Evolutionary conservation across 371 early-diverging fungal species (phyloP).

Genomic region (Apophysomyces variabilis): DNA sequence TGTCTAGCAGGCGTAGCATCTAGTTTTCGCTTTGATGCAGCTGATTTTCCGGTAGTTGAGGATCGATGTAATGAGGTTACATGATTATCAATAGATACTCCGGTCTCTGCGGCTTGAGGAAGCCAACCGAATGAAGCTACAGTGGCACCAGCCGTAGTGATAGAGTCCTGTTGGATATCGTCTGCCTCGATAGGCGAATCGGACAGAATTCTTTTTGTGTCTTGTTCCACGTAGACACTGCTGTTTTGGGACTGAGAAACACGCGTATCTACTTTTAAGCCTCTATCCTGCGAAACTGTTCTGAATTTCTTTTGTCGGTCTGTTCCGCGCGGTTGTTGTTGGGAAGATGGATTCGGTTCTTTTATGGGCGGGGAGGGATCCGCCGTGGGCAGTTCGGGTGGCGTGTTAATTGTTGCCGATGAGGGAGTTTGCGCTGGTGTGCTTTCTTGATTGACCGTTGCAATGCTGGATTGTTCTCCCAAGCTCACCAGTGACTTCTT

Average conservation of each 20-base stretch:
- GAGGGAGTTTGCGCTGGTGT: not conserved
- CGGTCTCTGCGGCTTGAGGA: constrained; percentile 27
- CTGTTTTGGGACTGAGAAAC: constrained; percentile 11
- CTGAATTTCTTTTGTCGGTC: constrained; percentile 16
- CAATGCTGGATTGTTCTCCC: not conserved
- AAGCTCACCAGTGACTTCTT: not conserved
- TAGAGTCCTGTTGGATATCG: not conserved
- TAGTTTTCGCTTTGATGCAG: constrained; percentile 18
- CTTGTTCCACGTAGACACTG: not conserved
- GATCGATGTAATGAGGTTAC: constrained; percentile 20
- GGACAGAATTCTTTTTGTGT: not conserved
- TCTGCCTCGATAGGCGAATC: constrained; percentile 2
- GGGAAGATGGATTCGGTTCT: not conserved
- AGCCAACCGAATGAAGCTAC: constrained; percentile 37
- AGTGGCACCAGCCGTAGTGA: constrained; percentile 28
- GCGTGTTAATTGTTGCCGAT: not conserved
- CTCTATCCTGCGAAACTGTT: constrained; percentile 40
- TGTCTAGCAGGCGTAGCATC: no score
- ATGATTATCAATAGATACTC: constrained; percentile 14
- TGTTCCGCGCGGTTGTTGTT: constrained; percentile 5
- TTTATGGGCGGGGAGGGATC: not conserved
- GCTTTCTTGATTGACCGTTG: not conserved
- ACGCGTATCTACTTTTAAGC: constrained; percentile 41
- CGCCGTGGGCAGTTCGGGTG: no score
- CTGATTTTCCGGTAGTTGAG: constrained; percentile 30